Evolutionary conservation across 495 filamentous ascomycete genomes (phyloP).

Genomic region (Aspergillus haitiensis): DNA sequence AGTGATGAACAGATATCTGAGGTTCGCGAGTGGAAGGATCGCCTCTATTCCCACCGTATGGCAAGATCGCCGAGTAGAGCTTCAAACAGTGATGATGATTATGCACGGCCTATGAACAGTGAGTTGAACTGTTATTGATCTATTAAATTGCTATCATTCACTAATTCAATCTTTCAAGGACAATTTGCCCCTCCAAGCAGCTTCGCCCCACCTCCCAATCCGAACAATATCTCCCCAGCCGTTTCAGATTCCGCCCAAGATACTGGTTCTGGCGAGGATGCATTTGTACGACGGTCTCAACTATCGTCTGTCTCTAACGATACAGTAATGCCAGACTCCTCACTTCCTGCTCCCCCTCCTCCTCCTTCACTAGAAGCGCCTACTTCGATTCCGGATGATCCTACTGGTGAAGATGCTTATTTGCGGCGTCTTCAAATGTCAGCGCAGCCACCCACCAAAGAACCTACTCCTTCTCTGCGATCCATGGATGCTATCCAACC

Average conservation of each 20-base stretch:
- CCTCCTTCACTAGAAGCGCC: constrained; percentile 44
- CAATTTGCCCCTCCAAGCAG: constrained; percentile 71
- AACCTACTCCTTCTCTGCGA: constrained; percentile 33
- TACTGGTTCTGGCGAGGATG: constrained; percentile 68
- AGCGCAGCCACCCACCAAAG: constrained; percentile 27
- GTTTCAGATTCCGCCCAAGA: constrained; percentile 45
- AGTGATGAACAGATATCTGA: constrained; percentile 82
- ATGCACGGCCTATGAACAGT: constrained; percentile 53
- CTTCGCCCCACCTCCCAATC: constrained; percentile 70
- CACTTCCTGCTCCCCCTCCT: constrained; percentile 23
- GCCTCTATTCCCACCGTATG: constrained; percentile 75
- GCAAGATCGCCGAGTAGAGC: constrained; percentile 52
- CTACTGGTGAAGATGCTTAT: constrained; percentile 68
- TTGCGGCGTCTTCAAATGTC: constrained; percentile 58
- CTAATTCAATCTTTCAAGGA: constrained; percentile 39
- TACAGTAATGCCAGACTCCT: constrained; percentile 18
- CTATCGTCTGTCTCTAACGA: constrained; percentile 32
- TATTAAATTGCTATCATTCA: neutral
- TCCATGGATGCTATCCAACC: constrained; percentile 43
- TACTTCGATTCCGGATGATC: constrained; percentile 48
- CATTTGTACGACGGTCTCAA: constrained; percentile 63
- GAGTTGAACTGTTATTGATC: constrained; percentile 32
- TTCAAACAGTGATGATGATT: constrained; percentile 56
- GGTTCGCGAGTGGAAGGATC: constrained; percentile 83
- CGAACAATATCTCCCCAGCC: constrained; percentile 41